Evolutionary conservation across 108 stramenopile species (phyloP).

Genomic region (Asterionellopsis glacialis): DNA sequence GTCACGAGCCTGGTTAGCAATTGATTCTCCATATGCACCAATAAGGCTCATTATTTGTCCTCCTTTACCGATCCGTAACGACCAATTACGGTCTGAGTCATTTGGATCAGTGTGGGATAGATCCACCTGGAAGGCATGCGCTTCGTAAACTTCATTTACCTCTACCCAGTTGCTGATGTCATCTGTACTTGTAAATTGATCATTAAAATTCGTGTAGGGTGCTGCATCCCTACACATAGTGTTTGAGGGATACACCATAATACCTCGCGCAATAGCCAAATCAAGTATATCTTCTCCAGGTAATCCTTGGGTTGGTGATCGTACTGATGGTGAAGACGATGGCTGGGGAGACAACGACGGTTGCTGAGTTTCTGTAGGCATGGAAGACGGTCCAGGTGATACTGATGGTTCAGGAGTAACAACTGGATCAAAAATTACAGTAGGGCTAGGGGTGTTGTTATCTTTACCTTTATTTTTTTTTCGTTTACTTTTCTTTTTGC

Average conservation of each 20-base stretch:
- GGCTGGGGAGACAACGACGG: too few species aligned
- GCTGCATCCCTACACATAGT: background rate
- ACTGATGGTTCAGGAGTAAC: too few species aligned
- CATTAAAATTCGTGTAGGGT: background rate
- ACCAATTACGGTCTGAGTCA: background rate
- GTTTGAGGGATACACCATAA: background rate
- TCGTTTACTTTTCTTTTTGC: too few species aligned
- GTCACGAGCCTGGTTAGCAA: background rate
- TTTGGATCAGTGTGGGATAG: background rate
- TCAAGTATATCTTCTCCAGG: background rate
- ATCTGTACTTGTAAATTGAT: background rate
- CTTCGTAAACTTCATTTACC: background rate
- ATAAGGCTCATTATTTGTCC: background rate
- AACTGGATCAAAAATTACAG: too few species aligned
- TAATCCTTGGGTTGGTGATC: too few species aligned
- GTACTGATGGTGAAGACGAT: too few species aligned
- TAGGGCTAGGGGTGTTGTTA: too few species aligned
- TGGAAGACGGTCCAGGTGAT: too few species aligned
- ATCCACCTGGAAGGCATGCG: background rate
- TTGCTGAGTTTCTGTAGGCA: too few species aligned
- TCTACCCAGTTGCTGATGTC: background rate
- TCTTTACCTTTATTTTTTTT: too few species aligned
- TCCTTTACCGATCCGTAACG: slow-evolving; percentile 1
- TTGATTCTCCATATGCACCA: background rate
- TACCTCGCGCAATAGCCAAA: background rate